Conservation (phyloP, 2,329 filamentous ascomycete species). For the Biscogniauxia mediterranea region DNA sequence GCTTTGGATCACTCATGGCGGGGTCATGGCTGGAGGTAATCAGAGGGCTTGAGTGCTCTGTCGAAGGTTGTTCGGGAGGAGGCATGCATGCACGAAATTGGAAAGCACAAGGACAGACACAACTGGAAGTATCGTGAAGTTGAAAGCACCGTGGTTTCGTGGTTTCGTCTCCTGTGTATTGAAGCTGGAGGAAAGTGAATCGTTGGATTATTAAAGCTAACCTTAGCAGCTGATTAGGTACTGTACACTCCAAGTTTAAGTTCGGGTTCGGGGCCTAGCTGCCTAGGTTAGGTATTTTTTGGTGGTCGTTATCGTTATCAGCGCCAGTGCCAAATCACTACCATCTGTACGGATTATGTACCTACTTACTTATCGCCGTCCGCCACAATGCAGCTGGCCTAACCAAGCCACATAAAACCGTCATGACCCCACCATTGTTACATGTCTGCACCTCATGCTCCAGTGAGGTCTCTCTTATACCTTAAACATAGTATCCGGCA, state of each 20-base stretch:
- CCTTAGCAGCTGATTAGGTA: too few species aligned
- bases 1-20: conserved; percentile 31
- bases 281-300: too few species aligned
- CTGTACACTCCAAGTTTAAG: too few species aligned
- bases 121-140: too few species aligned
- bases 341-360: too few species aligned
- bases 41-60: conserved; percentile 21
- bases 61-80: conserved; percentile 26
- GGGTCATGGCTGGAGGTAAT: conserved; percentile 28
- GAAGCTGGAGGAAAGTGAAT: too few species aligned
- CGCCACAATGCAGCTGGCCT: neutral
- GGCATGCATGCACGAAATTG: conserved; percentile 26
- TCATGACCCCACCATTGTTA: neutral
- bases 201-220: too few species aligned
- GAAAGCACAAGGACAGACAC: neutral
- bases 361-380: neutral
- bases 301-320: neutral
- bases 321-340: too few species aligned
- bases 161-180: too few species aligned
- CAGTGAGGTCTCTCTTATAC: too few species aligned
- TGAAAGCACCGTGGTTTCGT: too few species aligned
- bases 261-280: too few species aligned
- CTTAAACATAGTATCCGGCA: neutral
- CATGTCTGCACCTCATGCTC: neutral
- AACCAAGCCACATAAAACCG: neutral